Conservation (phyloP, 2,329 filamentous ascomycete genomes). For the Fusarium goolgardi region DNA sequence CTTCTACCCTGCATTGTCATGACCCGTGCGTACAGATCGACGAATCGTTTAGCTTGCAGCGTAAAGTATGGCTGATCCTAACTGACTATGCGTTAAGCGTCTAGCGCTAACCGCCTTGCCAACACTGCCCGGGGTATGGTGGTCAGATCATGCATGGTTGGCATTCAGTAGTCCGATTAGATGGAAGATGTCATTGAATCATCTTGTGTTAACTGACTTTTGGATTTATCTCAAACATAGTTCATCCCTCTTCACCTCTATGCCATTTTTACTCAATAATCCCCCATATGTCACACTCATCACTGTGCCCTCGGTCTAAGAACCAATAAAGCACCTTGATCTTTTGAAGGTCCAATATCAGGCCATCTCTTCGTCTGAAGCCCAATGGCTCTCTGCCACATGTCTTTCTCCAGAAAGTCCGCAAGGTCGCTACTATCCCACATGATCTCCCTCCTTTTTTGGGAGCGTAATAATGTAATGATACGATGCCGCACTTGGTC, state of each 20-base stretch:
- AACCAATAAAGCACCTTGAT: neutral
- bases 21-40: neutral
- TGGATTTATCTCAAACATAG: accelerated
- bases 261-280: accelerated
- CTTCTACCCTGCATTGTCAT: accelerated
- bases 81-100: neutral
- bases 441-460: conserved; percentile 9
- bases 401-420: conserved; percentile 8
- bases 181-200: neutral
- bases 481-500: neutral
- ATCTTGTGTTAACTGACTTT: accelerated
- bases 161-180: neutral
- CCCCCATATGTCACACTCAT: neutral
- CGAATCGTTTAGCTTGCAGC: neutral
- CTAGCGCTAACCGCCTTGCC: neutral
- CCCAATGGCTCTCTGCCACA: neutral
- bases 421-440: conserved; percentile 14
- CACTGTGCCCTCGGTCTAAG: conserved; percentile 1
- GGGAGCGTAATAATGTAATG: neutral
- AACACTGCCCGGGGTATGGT: neutral
- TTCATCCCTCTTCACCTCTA: neutral
- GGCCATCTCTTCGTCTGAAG: conserved; percentile 9
- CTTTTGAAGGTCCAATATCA: conserved; percentile 12
- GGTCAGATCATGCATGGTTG: neutral
- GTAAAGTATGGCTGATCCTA: neutral